Base-by-base conservation (phyloP, 2,329 filamentous ascomycete species). In the Hymenoscyphus scutula region DNA sequence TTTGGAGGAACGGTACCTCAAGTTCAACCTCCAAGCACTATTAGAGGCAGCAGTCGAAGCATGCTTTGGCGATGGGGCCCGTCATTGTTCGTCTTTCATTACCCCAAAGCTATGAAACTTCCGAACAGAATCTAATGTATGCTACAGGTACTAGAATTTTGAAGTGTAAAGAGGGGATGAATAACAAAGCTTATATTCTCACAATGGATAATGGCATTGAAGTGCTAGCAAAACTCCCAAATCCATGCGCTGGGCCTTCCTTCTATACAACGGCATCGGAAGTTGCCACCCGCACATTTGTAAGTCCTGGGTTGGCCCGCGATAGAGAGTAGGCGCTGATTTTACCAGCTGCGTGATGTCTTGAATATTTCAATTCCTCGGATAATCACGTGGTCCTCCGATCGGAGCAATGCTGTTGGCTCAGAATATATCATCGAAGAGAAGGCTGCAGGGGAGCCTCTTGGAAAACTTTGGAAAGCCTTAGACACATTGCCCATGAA, bases 131-230 rank as follows among this genome's bases (percentile, higher is more conserved):
- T n/a, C 11, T 56, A 29, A 56, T 27, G 2, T n/a, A 5, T 15
- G 23, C 27, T 56, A 37, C 23, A 56, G 63, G 63, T 29, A 63
- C 55, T 30, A 27, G 41, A 60, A 56, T 65, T 54, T 51, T 68
- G 11, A 72, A 71, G 51, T 71, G 69, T 60, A 38, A 64, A 2
- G 69, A 73, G 65, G 70, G 71, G 25, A 59, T 71, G 30, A 67
- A 65, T 62, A 73, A 72, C 55, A 74, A 72, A 55, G 67, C 58
- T 60, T 70, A 68, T 41, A 30, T 70, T 7, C 58, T 74, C 37
- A 71, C 68, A 5, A 70, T 74, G 69, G 60, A 66, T 59, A 58
- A 69, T 58, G 69, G 69, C 5, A 56, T 54, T 10, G 65, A 66
- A 37, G 55, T 70, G 2, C 61, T 70, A 59, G 67, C 68, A 37